A percentile compares a stretch with the other conserved stretches of the same genome.
Evolutionary conservation across 2,329 filamentous ascomycete species (phyloP).

Genomic region (Calonectria hawksworthii): DNA sequence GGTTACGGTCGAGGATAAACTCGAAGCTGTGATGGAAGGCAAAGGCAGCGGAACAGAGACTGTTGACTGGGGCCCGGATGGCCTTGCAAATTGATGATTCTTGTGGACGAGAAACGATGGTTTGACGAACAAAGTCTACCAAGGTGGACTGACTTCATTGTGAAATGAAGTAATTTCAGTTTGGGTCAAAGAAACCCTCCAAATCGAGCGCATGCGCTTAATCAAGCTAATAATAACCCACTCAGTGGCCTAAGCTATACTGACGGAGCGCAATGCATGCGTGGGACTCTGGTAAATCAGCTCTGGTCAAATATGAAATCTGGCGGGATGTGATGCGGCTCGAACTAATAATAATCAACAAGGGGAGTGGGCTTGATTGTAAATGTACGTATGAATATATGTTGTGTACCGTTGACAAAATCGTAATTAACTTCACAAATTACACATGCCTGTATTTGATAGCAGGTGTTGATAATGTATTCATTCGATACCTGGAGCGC

Average conservation of each 20-base stretch:
- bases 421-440: neutral
- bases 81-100: neutral
- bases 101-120: neutral
- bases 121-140: neutral
- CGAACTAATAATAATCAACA: neutral
- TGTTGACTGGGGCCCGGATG: conserved; percentile 62
- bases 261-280: too few relatives aligned
- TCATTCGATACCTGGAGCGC: neutral
- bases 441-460: neutral
- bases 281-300: neutral
- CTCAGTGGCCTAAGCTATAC: neutral
- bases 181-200: neutral
- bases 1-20: conserved; percentile 67
- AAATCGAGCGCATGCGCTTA: neutral
- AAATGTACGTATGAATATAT: neutral
- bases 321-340: neutral
- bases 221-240: neutral
- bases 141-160: too few relatives aligned
- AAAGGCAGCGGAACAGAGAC: conserved; percentile 52
- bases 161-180: neutral
- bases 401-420: neutral
- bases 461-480: neutral
- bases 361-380: neutral
- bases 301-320: neutral
- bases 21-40: conserved; percentile 67